Evolutionary conservation across 2,329 filamentous ascomycete genomes (phyloP), one percentile per base, ranked within the genome.

Genomic region (Zasmidium angulare): DNA sequence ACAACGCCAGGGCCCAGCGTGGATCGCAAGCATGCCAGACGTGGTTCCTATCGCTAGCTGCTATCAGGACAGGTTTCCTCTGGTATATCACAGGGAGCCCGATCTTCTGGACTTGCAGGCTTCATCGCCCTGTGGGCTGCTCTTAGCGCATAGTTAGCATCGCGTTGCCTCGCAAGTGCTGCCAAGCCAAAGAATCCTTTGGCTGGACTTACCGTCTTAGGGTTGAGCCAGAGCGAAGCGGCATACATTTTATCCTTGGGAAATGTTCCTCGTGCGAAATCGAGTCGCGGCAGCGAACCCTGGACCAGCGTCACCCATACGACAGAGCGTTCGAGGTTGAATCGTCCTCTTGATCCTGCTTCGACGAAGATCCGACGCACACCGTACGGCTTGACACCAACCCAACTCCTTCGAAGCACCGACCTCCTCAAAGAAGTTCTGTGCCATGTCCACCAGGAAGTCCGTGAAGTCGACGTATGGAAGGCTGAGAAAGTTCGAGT

Each of bases 401-500:
- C 47, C 46, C 21, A 56, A n/a, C 29, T 63, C 60, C 24, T 55
- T 57, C 12, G 22, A n/a, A 17, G 60, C 53, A 14, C 60, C 60
- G 4, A 43, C 24, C 22, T 63, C 57, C 29, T 60, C 53, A 24
- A 60, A 60, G 54, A 60, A 60, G 46, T 55, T 60, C 26, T 50
- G 46, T 11, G 57, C 56, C n/a, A 60, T 40, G n/a, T 56, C 54
- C 23, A 60, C 31, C 22, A 60, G 22, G 26, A 57, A 56, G 11
- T 60, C 50, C 23, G 54, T 58, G 40, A 58, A 55, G 22, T 60
- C 58, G 1, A 43, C 53, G 20, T 53, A 56, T 1, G 58, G 53
- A n/a, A 60, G 52, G 22, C 53, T 50, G 11, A 56, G 49, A 24
- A 46, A 48, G 4, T 31, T 50, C 2, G 53, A 50, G 43, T 63